These are phyloP conservation scores for Exidia glandulosa DNA, from an alignment of 768 basidiomycete species.

Conservation along the genomic window DNA sequence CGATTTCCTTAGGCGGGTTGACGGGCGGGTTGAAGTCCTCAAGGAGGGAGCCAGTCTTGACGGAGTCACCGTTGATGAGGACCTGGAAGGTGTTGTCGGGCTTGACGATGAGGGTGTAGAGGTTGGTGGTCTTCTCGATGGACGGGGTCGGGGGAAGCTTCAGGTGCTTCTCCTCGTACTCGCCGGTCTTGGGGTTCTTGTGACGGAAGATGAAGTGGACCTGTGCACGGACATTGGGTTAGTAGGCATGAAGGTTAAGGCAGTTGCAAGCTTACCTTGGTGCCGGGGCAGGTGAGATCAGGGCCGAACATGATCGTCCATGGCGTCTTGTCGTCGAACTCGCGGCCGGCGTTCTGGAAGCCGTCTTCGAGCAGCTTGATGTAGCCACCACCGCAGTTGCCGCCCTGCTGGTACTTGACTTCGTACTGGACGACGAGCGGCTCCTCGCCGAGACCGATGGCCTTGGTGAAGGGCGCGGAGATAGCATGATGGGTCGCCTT, in stretches of 20 bases:
- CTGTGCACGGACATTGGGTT: conserved; percentile 25
- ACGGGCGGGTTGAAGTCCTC: conserved; percentile 91
- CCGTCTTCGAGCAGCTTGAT: conserved; percentile 91
- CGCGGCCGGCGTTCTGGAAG: conserved; percentile 87
- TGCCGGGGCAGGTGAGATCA: conserved; percentile 86
- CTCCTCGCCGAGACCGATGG: conserved; percentile 72
- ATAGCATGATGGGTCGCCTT: conserved; percentile 99
- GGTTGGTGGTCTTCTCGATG: conserved; percentile 82
- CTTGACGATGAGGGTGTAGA: conserved; percentile 92
- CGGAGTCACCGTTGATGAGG: conserved; percentile 75
- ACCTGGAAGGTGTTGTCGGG: conserved; percentile 94
- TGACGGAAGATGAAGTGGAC: conserved; percentile 99
- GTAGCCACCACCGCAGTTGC: conserved; percentile 98
- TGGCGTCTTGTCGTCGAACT: conserved; percentile 87
- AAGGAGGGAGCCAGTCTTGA: conserved; percentile 71
- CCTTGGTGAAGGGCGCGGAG: conserved; percentile 73
- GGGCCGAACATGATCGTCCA: conserved; percentile 98
- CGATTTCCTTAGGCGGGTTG: conserved; percentile 85
- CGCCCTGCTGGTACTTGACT: conserved; percentile 98
- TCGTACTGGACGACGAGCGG: conserved; percentile 96
- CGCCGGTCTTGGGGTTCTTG: conserved; percentile 85
- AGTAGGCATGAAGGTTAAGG: not conserved
- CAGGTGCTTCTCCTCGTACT: conserved; percentile 96
- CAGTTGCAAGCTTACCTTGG: conserved; percentile 45
- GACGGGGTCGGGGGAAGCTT: conserved; percentile 66